These are phyloP conservation scores for Ophiostoma triangulosporum DNA, from an alignment of 2,329 filamentous ascomycete species.

Conservation along the genomic window DNA sequence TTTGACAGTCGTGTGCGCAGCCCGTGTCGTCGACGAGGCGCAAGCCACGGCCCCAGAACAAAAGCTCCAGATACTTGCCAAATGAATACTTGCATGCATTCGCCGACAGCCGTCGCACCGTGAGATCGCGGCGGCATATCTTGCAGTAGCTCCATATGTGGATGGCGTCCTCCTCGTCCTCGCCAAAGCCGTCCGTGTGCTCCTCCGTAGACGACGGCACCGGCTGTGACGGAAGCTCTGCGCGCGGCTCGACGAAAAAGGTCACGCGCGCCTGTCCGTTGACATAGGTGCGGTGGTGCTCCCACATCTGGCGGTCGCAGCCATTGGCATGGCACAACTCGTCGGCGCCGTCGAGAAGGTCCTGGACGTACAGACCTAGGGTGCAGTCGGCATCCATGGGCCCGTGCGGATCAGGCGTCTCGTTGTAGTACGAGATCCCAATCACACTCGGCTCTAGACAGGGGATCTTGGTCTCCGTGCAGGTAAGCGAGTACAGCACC, in stretches of 20 bases:
- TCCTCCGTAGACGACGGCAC: constrained; percentile 18
- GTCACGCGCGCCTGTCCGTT: constrained; percentile 91
- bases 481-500: constrained; percentile 85
- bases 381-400: constrained; percentile 75
- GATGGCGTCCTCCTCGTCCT: constrained; percentile 46
- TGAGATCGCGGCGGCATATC: constrained; percentile 78
- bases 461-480: constrained; percentile 83
- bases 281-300: constrained; percentile 93
- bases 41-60: constrained; percentile 84
- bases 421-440: constrained; percentile 84
- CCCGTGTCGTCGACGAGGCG: constrained; percentile 49
- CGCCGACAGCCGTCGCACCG: constrained; percentile 80
- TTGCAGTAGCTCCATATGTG: constrained; percentile 98
- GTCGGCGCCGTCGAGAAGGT: constrained; percentile 64
- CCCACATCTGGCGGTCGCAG: constrained; percentile 77
- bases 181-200: constrained; percentile 17
- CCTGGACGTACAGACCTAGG: constrained; percentile 87
- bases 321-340: constrained; percentile 70
- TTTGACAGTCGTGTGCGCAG: constrained; percentile 85
- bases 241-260: constrained; percentile 63
- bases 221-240: constrained; percentile 33
- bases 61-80: constrained; percentile 93
- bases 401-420: constrained; percentile 54
- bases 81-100: constrained; percentile 98
- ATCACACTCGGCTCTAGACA: constrained; percentile 86